A percentile compares a stretch with the other conserved stretches of the same genome.
phyloP scores from a whole-genome alignment of 495 filamentous ascomycete species.

The Penicillium longicatenatum region DNA sequence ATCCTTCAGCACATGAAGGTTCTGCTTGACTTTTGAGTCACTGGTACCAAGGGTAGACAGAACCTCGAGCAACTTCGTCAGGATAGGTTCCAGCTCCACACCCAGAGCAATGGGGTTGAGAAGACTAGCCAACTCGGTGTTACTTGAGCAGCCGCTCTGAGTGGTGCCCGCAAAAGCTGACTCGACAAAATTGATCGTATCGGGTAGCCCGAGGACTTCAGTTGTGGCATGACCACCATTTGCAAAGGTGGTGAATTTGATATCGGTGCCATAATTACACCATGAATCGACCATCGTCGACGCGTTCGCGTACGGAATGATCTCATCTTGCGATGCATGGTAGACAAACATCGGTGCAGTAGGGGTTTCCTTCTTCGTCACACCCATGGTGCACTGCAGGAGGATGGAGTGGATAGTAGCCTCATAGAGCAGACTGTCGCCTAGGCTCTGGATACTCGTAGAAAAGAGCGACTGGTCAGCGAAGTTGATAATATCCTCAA shows the following conservation, averaged over 20 bases:
- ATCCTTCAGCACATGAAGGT: slow-evolving; percentile 19
- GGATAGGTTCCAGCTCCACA: slow-evolving; percentile 29
- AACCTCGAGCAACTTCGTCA: slow-evolving; percentile 26
- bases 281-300: slow-evolving; percentile 26
- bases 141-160: slow-evolving; percentile 20
- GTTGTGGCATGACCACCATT: slow-evolving; percentile 35
- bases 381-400: slow-evolving; percentile 27
- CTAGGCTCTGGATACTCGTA: slow-evolving; percentile 29
- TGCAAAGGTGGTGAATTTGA: slow-evolving; percentile 34
- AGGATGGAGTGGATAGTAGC: slow-evolving; percentile 25
- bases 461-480: slow-evolving; percentile 27
- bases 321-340: slow-evolving; percentile 34
- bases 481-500: slow-evolving; percentile 24
- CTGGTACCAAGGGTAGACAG: slow-evolving; percentile 16
- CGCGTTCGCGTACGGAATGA: slow-evolving; percentile 35
- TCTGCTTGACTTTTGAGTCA: slow-evolving; percentile 24
- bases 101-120: slow-evolving; percentile 35
- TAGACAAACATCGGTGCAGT: slow-evolving; percentile 38
- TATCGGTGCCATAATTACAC: slow-evolving; percentile 29
- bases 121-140: slow-evolving; percentile 23
- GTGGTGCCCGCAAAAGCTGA: slow-evolving; percentile 31
- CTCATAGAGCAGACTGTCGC: slow-evolving; percentile 23
- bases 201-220: slow-evolving; percentile 28
- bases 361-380: slow-evolving; percentile 27
- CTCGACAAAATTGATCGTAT: slow-evolving; percentile 29